These are phyloP conservation scores for Ophiostoma sp. DNA, from an alignment of 2,329 filamentous ascomycete species.

Conservation along the genomic window DNA sequence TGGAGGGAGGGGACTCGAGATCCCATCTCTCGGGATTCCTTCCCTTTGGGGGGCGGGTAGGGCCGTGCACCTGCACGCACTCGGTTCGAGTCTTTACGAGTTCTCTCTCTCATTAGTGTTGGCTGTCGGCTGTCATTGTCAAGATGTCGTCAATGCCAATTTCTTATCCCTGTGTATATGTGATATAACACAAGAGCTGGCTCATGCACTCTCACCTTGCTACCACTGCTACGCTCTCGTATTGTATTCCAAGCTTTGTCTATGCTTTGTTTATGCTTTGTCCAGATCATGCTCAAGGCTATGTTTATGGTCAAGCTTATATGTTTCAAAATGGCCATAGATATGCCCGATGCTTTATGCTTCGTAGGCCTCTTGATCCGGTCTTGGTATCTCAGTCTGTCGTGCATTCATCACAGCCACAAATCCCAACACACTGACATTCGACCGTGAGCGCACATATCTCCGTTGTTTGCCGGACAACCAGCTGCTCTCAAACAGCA, in stretches of 20 bases:
- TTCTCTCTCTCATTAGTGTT: neutral
- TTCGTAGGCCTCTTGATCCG: too few relatives aligned
- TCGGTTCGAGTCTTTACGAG: neutral
- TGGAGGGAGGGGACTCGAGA: neutral
- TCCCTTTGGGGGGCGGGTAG: neutral
- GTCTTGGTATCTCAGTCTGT: too few relatives aligned
- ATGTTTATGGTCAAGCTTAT: too few relatives aligned
- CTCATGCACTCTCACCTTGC: neutral
- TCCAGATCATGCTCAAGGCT: too few relatives aligned
- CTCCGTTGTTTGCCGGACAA: constrained; percentile 2
- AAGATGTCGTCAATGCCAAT: neutral
- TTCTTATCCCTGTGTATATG: constrained; percentile 1
- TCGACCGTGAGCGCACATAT: neutral
- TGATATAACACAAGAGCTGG: neutral
- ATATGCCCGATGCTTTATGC: too few relatives aligned
- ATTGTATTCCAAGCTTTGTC: too few relatives aligned
- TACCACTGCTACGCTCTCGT: too few relatives aligned
- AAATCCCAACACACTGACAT: too few relatives aligned
- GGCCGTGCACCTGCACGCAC: neutral
- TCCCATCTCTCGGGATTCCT: neutral
- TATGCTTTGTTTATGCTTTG: too few relatives aligned
- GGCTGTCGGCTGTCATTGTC: neutral
- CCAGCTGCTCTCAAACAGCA: neutral
- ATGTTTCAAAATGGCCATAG: too few relatives aligned
- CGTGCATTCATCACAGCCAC: too few relatives aligned